Evolutionary conservation across 331 rosid species (phyloP), one percentile per base, ranked within the genome.

Genomic region (Phaseolus coccineus): DNA sequence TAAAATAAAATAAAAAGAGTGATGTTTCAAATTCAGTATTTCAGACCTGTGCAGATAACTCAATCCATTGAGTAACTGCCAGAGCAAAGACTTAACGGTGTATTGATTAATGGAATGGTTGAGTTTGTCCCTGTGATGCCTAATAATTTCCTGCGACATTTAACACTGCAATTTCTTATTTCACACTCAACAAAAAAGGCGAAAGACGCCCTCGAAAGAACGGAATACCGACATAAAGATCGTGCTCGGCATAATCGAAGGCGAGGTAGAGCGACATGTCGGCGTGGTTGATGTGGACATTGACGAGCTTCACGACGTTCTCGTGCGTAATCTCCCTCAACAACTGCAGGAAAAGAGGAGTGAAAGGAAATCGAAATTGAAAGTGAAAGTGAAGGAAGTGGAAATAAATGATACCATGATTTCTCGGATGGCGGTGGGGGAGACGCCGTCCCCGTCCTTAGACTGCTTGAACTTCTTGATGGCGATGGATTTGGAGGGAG

Each of bases 201-300:
- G 0, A 44, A 68, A 68, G 0, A 22, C 37, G 11, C 13, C 0
- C 1, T 8, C 1, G 30, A 44, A 24, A 0, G 37, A 68, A 68
- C 3, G 24, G 63, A 11, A 80, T 13, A 85, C 99, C 89, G 86
- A 93, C 99, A 80, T 95, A 95, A 28, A 95, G 99, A 74, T 95
- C 99, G 55, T 95, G 99, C 72, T 95, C 98, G 0, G 99, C 98
- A 44, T 93, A 95, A 86, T 95, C 99, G 57, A 95, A 95, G n/a
- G 99, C 99, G 39, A 95, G 91, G 77, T 95, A 95, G 73, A 93
- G 92, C 61, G 99, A 95, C 99, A 95, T 95, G 81, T 95, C 99
- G 3, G 92, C 64, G 39, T 93, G 99, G 78, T 93, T 95, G 87
- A 95, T 95, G 74, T 95, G 99, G 74, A 95, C 99, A 77, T 95